phyloP scores from a whole-genome alignment of 2,329 filamentous ascomycete genomes.

The Seiridium unicorne region DNA sequence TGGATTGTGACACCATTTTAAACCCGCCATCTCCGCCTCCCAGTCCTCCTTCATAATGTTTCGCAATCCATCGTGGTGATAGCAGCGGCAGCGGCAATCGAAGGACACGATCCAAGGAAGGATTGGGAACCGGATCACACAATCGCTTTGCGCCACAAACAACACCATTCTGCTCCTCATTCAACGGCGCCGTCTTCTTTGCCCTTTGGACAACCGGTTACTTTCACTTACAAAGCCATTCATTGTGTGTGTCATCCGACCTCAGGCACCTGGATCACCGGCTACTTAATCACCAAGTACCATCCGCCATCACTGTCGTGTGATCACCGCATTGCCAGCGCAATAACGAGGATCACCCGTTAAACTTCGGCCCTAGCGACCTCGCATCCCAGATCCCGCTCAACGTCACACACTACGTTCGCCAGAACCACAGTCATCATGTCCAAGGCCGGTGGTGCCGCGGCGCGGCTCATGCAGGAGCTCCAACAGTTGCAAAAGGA shows the following conservation, averaged over 20 bases:
- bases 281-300: neutral
- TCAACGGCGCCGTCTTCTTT: no score
- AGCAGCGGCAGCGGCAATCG: no score
- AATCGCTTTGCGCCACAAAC: neutral
- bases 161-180: no score
- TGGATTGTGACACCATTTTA: neutral
- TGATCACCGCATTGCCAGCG: neutral
- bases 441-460: conserved; percentile 46
- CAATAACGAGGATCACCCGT: no score
- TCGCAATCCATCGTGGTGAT: neutral
- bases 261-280: neutral
- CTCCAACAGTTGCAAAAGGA: conserved; percentile 79
- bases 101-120: no score
- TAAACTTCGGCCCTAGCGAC: no score
- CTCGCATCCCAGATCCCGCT: no score
- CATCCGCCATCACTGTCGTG: neutral
- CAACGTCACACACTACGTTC: neutral
- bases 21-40: neutral
- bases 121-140: neutral
- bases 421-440: conserved; percentile 14
- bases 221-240: neutral
- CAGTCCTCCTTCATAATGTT: neutral
- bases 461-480: conserved; percentile 87
- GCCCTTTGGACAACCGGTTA: no score
- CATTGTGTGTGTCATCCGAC: neutral